phyloP scores from a whole-genome alignment of 2,329 filamentous ascomycete genomes.

The Clarireedia homoeocarpa region DNA sequence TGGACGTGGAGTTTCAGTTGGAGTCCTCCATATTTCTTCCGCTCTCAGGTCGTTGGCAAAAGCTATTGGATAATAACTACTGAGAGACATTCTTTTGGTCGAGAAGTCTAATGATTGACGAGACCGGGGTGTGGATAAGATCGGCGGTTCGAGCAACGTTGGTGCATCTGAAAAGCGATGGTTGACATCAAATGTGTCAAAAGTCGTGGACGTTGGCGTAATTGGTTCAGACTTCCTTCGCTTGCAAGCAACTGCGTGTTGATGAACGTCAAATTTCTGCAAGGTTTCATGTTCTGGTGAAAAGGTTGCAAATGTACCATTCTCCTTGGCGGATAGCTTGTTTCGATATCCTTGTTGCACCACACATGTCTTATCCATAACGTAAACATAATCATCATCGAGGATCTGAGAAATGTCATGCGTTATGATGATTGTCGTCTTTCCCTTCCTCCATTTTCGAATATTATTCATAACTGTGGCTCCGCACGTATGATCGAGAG shows the following conservation, averaged over 20 bases:
- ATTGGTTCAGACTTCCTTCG: constrained; percentile 12
- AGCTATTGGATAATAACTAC: constrained; percentile 7
- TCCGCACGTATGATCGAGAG: constrained; percentile 68
- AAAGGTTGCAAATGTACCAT: constrained; percentile 41
- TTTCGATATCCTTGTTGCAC: constrained; percentile 60
- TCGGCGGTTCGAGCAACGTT: neutral
- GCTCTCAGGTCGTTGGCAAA: constrained; percentile 16
- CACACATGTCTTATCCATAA: constrained; percentile 63
- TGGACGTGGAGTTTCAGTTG: neutral
- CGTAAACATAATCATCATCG: constrained; percentile 67
- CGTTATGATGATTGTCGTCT: constrained; percentile 89
- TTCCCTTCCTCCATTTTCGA: constrained; percentile 66
- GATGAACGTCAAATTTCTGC: neutral
- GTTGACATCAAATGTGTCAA: neutral
- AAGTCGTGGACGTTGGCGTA: constrained; percentile 6
- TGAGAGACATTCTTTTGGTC: constrained; percentile 11
- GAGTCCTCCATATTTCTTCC: constrained; percentile 17
- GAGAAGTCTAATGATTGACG: neutral
- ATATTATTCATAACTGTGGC: constrained; percentile 65
- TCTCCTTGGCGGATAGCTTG: constrained; percentile 40
- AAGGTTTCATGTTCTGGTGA: constrained; percentile 18
- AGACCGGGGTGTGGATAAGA: neutral
- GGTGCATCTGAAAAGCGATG: constrained; percentile 2
- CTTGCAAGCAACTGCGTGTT: neutral
- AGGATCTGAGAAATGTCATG: constrained; percentile 76